Base-by-base conservation (phyloP, 2,329 filamentous ascomycete species). In the Taxawa tesnikishii region DNA sequence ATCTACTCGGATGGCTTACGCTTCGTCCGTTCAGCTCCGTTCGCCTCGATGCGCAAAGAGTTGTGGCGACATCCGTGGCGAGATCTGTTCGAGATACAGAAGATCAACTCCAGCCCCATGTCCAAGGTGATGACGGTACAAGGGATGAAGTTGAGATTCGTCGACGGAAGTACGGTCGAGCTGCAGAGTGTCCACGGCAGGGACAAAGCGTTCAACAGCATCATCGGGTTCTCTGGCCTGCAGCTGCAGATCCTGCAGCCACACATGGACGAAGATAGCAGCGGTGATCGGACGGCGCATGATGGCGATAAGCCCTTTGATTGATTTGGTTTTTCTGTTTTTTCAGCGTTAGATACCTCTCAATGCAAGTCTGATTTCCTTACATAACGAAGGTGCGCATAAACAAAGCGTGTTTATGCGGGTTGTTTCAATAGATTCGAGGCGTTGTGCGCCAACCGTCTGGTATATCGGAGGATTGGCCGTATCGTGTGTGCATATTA, bases 181-280 rank as follows among this genome's bases (percentile, higher is more conserved):
- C 18, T 47, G 13, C 45, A 54, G 26, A 47, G 43, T 25, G 41
- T 56, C 40, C 48, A 39, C 17, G 41, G 44, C 12, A 40, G 54
- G 15, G 51, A 57, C 31, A 50, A 52, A 28, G 52, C 49, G 4
- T 58, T 57, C 28, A 56, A 56, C 38, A 42, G 45, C 13, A 45
- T 58, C 5, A 41, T 56, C 28, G 55, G 46, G 1, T 56, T 58
- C 29, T 54, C 49, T n/a, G 46, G 46, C 1, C 15, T 55, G 14
- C 38, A 42, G 17, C 56, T 52, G 47, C 53, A 57, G 36, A 39
- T 44, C 26, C 30, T 56, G 11, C n/a, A 19, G n/a, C 29, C 34
- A n/a, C n/a, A n/a, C n/a, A n/a, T n/a, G n/a, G n/a, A n/a, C n/a
- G n/a, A n/a, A n/a, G n/a, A n/a, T n/a, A n/a, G n/a, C n/a, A n/a